Percentiles rank a stretch among this genome's conserved stretches.
Evolutionary conservation across 257 asterid species (phyloP).

Genomic region (Rhazya stricta): DNA sequence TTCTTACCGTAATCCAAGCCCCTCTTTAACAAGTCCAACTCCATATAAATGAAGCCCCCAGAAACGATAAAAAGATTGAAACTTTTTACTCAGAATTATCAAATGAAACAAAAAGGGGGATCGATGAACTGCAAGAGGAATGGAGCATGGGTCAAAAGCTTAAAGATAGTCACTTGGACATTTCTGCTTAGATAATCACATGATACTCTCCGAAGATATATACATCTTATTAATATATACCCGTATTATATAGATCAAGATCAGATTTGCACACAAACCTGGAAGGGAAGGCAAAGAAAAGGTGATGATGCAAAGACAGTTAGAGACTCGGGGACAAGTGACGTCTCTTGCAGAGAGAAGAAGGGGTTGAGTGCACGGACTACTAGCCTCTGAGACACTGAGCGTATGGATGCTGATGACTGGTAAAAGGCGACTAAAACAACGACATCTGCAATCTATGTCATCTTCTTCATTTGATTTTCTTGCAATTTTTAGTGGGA

Average conservation of each 20-base stretch:
- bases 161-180: neutral
- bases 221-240: neutral
- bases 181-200: neutral
- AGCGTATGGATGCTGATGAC: neutral
- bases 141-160: slow-evolving; percentile 7
- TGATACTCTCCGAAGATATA: neutral
- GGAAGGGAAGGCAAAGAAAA: neutral
- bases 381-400: neutral
- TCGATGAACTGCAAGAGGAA: neutral
- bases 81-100: neutral
- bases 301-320: slow-evolving; percentile 3
- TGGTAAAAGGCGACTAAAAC: slow-evolving; percentile 13
- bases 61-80: neutral
- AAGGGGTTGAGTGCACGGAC: slow-evolving; percentile 9
- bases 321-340: neutral
- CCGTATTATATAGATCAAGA: neutral
- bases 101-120: neutral
- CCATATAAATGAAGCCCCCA: slow-evolving; percentile 30
- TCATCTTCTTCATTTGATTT: neutral
- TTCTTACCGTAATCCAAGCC: slow-evolving; percentile 32
- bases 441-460: slow-evolving; percentile 11
- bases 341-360: slow-evolving; percentile 8
- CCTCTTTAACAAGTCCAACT: slow-evolving; percentile 27
- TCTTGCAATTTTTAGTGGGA: neutral
- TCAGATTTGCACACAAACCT: neutral